Base-by-base conservation (phyloP, 306 rosid species). In the Vigna nakashimae region DNA sequence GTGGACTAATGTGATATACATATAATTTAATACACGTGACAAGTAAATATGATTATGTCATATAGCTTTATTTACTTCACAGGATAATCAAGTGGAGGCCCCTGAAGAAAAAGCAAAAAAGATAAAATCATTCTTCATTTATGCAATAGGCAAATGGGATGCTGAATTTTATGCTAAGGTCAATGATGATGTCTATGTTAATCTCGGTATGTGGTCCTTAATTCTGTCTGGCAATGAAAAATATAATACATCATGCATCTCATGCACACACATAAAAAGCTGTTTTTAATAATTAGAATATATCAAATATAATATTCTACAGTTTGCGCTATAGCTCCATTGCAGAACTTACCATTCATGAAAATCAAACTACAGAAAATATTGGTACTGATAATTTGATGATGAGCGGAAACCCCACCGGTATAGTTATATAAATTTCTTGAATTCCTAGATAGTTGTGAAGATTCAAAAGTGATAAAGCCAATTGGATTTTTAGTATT, bases 61-160 rank as follows among this genome's bases (percentile, higher is more conserved):
- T 52, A 62, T 83, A 24, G 24, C 43, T 20, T 79, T 55, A 7
- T 85, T 69, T 79, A 49, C 60, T 66, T 78, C 66, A 36, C 91
- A 91, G 97, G 94, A 89, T 66, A 75, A 71, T 78, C 90, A 88
- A 67, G 86, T 80, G 80, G 97, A 88, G 73, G 87, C 88, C 79
- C 78, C 74, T 40, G 93, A 82, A 80, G 90, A 89, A 81, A 48
- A 4, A 73, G 56, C 86, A 13, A 82, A 73, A 59, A 91, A 86
- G 82, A 83, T 78, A 57, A 91, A 86, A 67, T 82, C 87, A 12
- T 86, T 91, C 88, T 83, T 89, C 78, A 65, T 75, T 83, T 79
- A 83, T 84, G 92, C 96, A 8, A 86, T 83, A 49, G 88, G 87
- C 72, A 86, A 83, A 24, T 85, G 90, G 94, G 89, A 84, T 79